These are phyloP conservation scores for Aspergillus sclerotioniger DNA, from an alignment of 495 filamentous ascomycete genomes.

Conservation along the genomic window DNA sequence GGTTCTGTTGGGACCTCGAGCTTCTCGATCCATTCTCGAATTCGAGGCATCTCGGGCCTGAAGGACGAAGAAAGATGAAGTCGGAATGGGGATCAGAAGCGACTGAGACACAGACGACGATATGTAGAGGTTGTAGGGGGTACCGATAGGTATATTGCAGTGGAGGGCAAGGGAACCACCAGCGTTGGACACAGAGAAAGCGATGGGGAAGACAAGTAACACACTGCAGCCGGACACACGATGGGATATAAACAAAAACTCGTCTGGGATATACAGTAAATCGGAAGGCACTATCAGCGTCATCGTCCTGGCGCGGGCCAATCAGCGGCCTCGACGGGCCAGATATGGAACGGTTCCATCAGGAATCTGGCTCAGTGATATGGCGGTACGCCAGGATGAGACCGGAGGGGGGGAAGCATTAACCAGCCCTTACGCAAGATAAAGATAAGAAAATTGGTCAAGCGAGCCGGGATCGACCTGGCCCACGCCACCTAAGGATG, in stretches of 20 bases:
- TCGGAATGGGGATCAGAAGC: background rate
- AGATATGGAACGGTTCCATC: background rate
- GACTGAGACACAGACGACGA: background rate
- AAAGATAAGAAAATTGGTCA: constrained; percentile 15
- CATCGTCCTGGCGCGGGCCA: background rate
- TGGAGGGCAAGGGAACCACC: background rate
- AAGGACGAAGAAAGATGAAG: background rate
- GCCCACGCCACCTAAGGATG: constrained; percentile 1
- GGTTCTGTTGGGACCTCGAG: constrained; percentile 71
- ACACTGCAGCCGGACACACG: background rate
- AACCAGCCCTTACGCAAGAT: constrained; percentile 12
- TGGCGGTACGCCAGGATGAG: constrained; percentile 1
- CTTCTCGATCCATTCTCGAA: constrained; percentile 46
- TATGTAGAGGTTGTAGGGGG: background rate
- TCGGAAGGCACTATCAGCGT: background rate
- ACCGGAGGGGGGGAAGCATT: background rate
- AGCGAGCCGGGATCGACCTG: constrained; percentile 14
- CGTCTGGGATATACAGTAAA: background rate
- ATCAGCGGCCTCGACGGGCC: background rate
- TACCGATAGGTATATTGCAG: constrained; percentile 6
- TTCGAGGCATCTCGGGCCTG: constrained; percentile 25
- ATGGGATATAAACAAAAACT: background rate
- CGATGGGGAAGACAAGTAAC: background rate
- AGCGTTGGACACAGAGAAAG: background rate
- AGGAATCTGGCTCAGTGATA: constrained; percentile 2